A percentile compares a stretch with the other conserved stretches of the same genome.
These are phyloP conservation scores for Neurospora tetrasperma DNA, from an alignment of 495 filamentous ascomycete species.

Conservation along the genomic window DNA sequence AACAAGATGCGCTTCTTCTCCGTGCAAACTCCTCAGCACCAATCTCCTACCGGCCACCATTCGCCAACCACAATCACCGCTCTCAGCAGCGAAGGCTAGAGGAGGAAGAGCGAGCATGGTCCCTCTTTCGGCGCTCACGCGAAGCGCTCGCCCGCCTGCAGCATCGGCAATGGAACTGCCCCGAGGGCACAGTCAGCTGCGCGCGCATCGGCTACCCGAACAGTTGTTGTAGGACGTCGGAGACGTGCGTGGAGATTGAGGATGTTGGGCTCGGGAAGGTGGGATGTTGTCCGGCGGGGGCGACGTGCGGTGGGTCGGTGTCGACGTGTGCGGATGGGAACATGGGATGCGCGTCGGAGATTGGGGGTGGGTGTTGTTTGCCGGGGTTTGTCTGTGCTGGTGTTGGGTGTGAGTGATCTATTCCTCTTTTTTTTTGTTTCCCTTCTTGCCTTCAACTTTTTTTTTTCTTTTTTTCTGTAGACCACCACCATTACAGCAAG, in stretches of 20 bases:
- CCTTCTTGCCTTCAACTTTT: slow-evolving; percentile 9
- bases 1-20: slow-evolving; percentile 15
- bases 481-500: slow-evolving; percentile 11
- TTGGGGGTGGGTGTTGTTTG: slow-evolving; percentile 85
- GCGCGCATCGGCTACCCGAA: slow-evolving; percentile 57
- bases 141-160: slow-evolving; percentile 30
- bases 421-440: neutral
- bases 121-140: slow-evolving; percentile 22
- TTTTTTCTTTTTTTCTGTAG: neutral
- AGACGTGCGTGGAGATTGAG: slow-evolving; percentile 60
- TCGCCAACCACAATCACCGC: slow-evolving; percentile 12
- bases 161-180: slow-evolving; percentile 60
- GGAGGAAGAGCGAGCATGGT: neutral
- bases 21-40: slow-evolving; percentile 21
- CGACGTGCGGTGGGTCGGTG: slow-evolving; percentile 56
- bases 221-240: slow-evolving; percentile 61
- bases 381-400: slow-evolving; percentile 67
- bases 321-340: slow-evolving; percentile 53
- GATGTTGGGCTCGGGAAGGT: slow-evolving; percentile 67
- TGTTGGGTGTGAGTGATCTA: slow-evolving; percentile 59
- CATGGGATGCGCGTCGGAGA: slow-evolving; percentile 51
- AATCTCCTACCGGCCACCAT: slow-evolving; percentile 26
- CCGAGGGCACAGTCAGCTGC: slow-evolving; percentile 57
- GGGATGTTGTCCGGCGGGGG: slow-evolving; percentile 73
- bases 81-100: too few relatives aligned